A percentile compares a stretch with the other conserved stretches of the same genome.
Evolutionary conservation across 805 yeast genomes (phyloP).

Genomic region (Ogataea nonfermentans): DNA sequence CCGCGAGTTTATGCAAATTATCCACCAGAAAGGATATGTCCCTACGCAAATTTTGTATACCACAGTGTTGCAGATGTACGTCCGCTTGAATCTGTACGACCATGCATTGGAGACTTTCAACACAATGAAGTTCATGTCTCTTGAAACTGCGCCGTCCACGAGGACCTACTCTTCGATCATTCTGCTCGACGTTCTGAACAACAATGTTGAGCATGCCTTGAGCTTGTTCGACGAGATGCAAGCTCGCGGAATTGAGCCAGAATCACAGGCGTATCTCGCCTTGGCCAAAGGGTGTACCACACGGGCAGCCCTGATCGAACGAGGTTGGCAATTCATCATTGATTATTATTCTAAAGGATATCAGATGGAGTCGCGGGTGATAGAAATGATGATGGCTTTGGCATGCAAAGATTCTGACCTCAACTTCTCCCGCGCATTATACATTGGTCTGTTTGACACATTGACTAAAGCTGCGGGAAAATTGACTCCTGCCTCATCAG

Average conservation of each 20-base stretch:
- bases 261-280: constrained; percentile 47
- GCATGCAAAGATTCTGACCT: constrained; percentile 82
- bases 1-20: constrained; percentile 37
- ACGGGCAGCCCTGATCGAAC: constrained; percentile 42
- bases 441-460: constrained; percentile 32
- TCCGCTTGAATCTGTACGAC: constrained; percentile 46
- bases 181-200: constrained; percentile 57
- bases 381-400: constrained; percentile 69
- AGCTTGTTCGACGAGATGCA: constrained; percentile 74
- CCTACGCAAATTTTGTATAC: constrained; percentile 51
- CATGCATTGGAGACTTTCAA: constrained; percentile 76
- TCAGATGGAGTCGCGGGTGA: constrained; percentile 40
- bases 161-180: constrained; percentile 72
- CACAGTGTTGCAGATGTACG: constrained; percentile 59
- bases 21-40: constrained; percentile 38
- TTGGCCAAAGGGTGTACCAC: constrained; percentile 69
- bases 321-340: constrained; percentile 79
- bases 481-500: constrained; percentile 22
- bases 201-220: constrained; percentile 69
- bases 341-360: constrained; percentile 51
- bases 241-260: constrained; percentile 33
- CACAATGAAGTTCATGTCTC: constrained; percentile 77
- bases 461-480: constrained; percentile 19
- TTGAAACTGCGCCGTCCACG: constrained; percentile 62
- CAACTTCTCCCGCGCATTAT: constrained; percentile 66